Evolutionary conservation across 2,329 filamentous ascomycete genomes (phyloP).

Genomic region (Cordyceps javanica): DNA sequence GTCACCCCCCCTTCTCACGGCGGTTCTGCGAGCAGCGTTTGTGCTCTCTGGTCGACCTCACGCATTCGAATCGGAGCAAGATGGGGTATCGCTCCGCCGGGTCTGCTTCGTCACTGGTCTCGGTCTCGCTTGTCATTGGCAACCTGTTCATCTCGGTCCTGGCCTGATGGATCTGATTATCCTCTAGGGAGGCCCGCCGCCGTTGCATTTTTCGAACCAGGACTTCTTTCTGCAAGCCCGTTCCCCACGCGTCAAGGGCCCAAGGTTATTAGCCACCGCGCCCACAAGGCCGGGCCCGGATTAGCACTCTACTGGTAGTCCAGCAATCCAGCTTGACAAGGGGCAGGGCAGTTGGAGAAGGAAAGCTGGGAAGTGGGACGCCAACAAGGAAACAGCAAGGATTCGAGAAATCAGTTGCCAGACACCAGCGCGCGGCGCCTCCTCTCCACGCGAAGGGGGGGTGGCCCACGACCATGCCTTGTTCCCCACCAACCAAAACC

Average conservation of each 20-base stretch:
- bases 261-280: too few relatives aligned
- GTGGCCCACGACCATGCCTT: background rate
- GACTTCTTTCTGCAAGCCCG: too few relatives aligned
- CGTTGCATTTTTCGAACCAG: background rate
- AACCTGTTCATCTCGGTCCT: too few relatives aligned
- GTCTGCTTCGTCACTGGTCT: background rate
- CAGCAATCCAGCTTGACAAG: slow-evolving; percentile 5
- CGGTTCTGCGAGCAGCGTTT: background rate
- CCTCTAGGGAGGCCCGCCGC: background rate
- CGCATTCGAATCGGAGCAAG: too few relatives aligned
- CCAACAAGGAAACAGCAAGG: background rate
- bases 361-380: background rate
- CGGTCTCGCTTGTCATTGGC: too few relatives aligned
- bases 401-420: background rate
- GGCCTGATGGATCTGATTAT: too few relatives aligned
- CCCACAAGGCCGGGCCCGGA: background rate
- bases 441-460: background rate
- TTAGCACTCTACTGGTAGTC: background rate
- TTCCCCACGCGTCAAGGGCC: background rate
- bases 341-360: background rate
- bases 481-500: background rate
- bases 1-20: background rate
- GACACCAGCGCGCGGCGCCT: background rate
- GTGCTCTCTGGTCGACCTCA: background rate
- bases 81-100: too few relatives aligned